Base-by-base conservation (phyloP, 2,329 filamentous ascomycete genomes). In the Colletotrichum theobromicola region DNA sequence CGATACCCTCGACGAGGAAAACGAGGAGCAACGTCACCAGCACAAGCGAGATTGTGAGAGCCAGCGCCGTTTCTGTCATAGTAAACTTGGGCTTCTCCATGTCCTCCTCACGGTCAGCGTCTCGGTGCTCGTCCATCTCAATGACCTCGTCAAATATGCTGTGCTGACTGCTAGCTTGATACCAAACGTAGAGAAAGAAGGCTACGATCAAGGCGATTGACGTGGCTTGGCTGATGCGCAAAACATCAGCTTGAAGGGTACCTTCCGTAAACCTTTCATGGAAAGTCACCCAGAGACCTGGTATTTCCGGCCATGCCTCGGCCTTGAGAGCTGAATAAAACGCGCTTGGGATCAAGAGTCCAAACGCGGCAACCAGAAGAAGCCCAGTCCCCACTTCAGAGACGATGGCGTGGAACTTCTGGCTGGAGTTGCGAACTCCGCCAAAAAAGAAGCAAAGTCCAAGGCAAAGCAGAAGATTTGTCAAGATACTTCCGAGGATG, bases 361-460 rank as follows among this genome's bases (percentile, higher is more conserved):
- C 82, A 58, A 83, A 83, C 4, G 81, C 82, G 5, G 92, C 92
- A 42, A 93, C 91, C 58, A 94, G 84, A 34, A 94, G 85, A 34
- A 94, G 80, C 1, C 92, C 91, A 32, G 88, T 93, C 26, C 92
- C 92, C 7, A 92, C 91, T 81, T 94, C 93, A 71, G 90, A 92
- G n/a, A 94, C 87, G 3, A 90, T 90, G 70, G 90, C 87, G 76
- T 93, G 90, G 81, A 94, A 94, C 37, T 86, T 86, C 77, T 93
- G 90, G 74, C 89, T 88, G 13, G 90, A 85, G 53, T 90, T 87
- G 62, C 86, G 86, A 16, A 94, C 79, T 7, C 93, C 93, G 30
- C 93, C 93, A 16, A 90, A 87, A 68, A 93, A 89, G 83, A 94
- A 94, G 80, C 93, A 94, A 34, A 90, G 81, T 0, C 93, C 93